A percentile compares a stretch with the other conserved stretches of the same genome.
Conservation (phyloP, 78 protist species). For the Cavenderia fasciculata region DNA sequence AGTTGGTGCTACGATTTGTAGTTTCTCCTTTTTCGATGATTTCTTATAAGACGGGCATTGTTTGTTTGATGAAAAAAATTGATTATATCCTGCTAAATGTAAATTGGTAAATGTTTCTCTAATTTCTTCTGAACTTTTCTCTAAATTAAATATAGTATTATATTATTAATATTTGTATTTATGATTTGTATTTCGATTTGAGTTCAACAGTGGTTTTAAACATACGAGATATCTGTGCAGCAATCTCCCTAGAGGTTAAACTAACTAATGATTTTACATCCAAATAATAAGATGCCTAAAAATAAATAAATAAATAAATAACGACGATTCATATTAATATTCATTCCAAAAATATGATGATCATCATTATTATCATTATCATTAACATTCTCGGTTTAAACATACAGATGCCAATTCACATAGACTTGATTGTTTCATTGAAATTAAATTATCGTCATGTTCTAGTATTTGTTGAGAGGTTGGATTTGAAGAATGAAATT, state of each 20-base stretch:
- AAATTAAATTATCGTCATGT: background rate
- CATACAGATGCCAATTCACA: constrained; percentile 36
- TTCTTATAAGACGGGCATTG: background rate
- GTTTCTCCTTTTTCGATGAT: background rate
- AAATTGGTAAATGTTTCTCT: constrained; percentile 37
- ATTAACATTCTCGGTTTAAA: too few relatives aligned
- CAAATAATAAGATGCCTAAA: constrained; percentile 23
- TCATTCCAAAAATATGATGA: too few relatives aligned
- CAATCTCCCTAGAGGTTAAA: constrained; percentile 39
- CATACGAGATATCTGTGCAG: constrained; percentile 59
- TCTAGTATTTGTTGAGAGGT: background rate
- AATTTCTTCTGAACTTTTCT: constrained; percentile 47
- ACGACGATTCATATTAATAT: too few relatives aligned
- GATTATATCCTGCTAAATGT: constrained; percentile 30
- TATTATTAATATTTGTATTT: background rate
- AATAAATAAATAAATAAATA: too few relatives aligned
- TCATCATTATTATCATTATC: too few relatives aligned
- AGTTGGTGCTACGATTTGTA: background rate
- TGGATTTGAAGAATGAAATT: constrained; percentile 17
- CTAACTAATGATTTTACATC: constrained; percentile 55
- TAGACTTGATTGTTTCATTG: constrained; percentile 27
- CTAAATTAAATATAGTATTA: background rate
- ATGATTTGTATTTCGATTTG: background rate
- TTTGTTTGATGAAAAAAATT: constrained; percentile 1
- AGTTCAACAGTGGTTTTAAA: background rate